Conservation (phyloP, 2,329 filamentous ascomycete genomes). For the Hymenoscyphus fructigenus region DNA sequence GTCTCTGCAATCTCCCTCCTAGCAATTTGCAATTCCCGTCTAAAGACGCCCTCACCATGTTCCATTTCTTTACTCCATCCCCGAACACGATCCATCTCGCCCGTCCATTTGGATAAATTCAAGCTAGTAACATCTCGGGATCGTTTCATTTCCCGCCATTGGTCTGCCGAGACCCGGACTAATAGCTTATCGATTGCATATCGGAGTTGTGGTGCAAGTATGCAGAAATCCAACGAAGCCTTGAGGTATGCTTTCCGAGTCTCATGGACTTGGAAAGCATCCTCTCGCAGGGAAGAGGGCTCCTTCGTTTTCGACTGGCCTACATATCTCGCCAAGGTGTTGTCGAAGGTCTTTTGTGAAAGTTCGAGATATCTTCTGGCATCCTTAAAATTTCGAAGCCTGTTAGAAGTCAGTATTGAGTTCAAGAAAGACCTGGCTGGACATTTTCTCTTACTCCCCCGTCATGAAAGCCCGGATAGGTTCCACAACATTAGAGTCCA, state of each 20-base stretch:
- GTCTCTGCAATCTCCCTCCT: slow-evolving; percentile 79
- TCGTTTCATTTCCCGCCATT: slow-evolving; percentile 82
- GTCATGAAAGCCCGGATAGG: slow-evolving; percentile 77
- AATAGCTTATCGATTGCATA: slow-evolving; percentile 82
- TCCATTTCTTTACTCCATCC: slow-evolving; percentile 97
- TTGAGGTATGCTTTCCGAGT: slow-evolving; percentile 87
- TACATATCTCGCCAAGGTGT: slow-evolving; percentile 76
- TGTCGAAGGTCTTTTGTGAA: slow-evolving; percentile 82
- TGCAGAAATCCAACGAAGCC: slow-evolving; percentile 89
- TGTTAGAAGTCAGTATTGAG: slow-evolving; percentile 15
- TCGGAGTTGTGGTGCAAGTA: slow-evolving; percentile 81
- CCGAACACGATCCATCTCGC: slow-evolving; percentile 86
- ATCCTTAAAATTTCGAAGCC: slow-evolving; percentile 80
- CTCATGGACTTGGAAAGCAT: slow-evolving; percentile 94
- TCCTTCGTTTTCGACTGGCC: slow-evolving; percentile 91
- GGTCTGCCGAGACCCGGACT: slow-evolving; percentile 78
- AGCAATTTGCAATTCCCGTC: slow-evolving; percentile 74
- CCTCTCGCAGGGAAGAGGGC: slow-evolving; percentile 83
- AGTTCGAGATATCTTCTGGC: slow-evolving; percentile 72
- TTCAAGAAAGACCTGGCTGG: neutral
- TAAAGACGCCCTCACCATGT: slow-evolving; percentile 78
- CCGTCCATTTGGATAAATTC: slow-evolving; percentile 64
- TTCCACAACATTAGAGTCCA: slow-evolving; percentile 75
- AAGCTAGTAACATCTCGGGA: slow-evolving; percentile 64
- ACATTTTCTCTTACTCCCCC: slow-evolving; percentile 52